phyloP scores from a whole-genome alignment of 495 filamentous ascomycete species.

The Aspergillus sclerotiicarbonarius region DNA sequence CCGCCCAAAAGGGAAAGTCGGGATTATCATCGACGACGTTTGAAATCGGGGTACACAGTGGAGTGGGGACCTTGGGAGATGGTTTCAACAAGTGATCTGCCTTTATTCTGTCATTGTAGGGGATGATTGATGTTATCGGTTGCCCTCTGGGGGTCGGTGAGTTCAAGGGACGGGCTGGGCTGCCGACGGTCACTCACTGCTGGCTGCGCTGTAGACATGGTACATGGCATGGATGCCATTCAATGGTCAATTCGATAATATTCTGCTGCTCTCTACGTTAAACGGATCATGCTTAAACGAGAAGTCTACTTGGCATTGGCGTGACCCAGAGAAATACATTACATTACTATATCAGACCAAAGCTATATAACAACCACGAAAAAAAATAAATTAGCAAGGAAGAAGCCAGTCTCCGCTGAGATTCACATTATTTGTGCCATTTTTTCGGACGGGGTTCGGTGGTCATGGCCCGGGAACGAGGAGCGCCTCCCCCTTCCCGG shows the following conservation, averaged over 20 bases:
- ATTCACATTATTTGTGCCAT: slow-evolving; percentile 35
- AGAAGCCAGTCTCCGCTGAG: not conserved
- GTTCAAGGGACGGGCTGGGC: too few relatives aligned
- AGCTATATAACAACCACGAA: not conserved
- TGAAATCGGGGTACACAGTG: not conserved
- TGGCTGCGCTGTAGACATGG: too few relatives aligned
- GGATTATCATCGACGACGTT: not conserved
- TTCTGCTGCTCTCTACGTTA: too few relatives aligned
- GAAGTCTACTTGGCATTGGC: too few relatives aligned
- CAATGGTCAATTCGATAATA: too few relatives aligned
- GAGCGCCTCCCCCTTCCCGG: slow-evolving; percentile 45
- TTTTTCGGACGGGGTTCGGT: slow-evolving; percentile 29
- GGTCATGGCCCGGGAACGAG: slow-evolving; percentile 21
- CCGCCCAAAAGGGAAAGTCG: slow-evolving; percentile 3
- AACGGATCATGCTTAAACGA: too few relatives aligned
- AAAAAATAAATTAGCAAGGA: not conserved
- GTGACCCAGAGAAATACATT: not conserved
- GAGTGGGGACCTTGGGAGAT: slow-evolving; percentile 29
- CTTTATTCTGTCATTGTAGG: not conserved
- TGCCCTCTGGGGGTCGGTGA: too few relatives aligned
- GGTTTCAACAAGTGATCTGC: not conserved
- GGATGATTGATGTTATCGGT: not conserved
- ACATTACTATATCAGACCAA: slow-evolving; percentile 1
- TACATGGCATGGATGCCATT: too few relatives aligned
- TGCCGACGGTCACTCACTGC: too few relatives aligned